Percentiles rank a stretch among this genome's conserved stretches.
Evolutionary conservation across 208 protist genomes (phyloP).

Genomic region (Porcisia deanei): DNA sequence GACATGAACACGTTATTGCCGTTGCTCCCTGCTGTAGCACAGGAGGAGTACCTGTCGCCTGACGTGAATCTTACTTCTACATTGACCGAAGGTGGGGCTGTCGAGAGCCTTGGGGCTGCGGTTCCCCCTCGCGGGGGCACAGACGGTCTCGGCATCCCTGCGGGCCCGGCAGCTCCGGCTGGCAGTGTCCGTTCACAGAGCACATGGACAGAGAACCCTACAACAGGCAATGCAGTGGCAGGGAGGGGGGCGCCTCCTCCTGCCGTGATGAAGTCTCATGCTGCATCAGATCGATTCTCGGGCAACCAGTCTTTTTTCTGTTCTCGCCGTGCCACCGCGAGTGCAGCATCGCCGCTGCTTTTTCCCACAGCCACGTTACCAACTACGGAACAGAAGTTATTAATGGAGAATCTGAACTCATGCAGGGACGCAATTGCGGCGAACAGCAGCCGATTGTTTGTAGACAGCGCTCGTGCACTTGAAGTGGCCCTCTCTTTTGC

Average conservation of each 20-base stretch:
- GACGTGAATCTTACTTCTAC: not conserved
- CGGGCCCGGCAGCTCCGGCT: not conserved
- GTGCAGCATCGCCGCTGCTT: conserved; percentile 2
- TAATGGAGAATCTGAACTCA: conserved; percentile 23
- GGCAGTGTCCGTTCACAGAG: not conserved
- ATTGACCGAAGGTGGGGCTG: conserved; percentile 1
- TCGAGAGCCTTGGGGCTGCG: not conserved
- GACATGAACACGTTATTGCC: conserved; percentile 73
- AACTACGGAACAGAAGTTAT: conserved; percentile 8
- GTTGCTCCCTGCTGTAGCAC: conserved; percentile 23
- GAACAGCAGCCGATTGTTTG: conserved; percentile 19
- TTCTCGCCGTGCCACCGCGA: not conserved
- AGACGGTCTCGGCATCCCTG: conserved; percentile 1
- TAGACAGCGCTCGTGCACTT: conserved; percentile 18
- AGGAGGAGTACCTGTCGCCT: not conserved
- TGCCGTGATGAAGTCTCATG: conserved; percentile 11
- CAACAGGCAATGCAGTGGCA: not conserved
- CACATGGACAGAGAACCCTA: not conserved
- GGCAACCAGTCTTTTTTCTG: not conserved
- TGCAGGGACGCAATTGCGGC: conserved; percentile 13
- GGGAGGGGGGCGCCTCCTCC: conserved; percentile 14
- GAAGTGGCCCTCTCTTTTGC: conserved; percentile 31
- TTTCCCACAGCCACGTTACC: conserved; percentile 15
- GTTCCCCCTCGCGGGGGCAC: conserved; percentile 7
- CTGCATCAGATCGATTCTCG: conserved; percentile 5